A percentile compares a stretch with the other conserved stretches of the same genome.
Conservation (phyloP, 163 green algal genomes). For the Scenedesmus sp. region DNA sequence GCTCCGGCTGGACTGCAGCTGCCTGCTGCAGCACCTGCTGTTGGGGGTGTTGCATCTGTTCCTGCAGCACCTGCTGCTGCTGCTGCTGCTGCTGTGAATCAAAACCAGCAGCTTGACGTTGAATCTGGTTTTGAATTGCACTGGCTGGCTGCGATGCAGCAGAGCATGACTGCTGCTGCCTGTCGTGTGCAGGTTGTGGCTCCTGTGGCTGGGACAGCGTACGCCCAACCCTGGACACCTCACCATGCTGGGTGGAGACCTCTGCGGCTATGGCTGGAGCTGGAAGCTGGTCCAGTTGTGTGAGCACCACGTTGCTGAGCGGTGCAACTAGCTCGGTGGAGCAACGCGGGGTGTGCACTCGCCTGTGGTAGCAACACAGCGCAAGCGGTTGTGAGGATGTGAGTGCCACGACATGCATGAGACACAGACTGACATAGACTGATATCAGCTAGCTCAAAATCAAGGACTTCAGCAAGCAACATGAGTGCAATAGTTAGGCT, state of each 20-base stretch:
- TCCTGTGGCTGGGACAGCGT: not conserved
- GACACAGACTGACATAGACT: not conserved
- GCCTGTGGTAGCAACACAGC: not conserved
- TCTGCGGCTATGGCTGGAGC: not conserved
- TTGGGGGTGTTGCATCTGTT: not conserved
- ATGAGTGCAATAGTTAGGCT: not conserved
- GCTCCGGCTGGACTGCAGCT: not conserved
- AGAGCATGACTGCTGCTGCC: not conserved
- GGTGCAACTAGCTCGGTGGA: conserved; percentile 1
- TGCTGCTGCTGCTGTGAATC: not conserved
- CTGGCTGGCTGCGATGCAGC: not conserved
- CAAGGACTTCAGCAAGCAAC: not conserved
- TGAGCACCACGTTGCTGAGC: conserved; percentile 6
- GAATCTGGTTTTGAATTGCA: not conserved
- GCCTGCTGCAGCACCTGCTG: not conserved
- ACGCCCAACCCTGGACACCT: conserved; percentile 16
- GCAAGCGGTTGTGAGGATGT: not conserved
- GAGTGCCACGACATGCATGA: not conserved
- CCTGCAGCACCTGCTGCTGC: conserved; percentile 19
- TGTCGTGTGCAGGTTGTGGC: not conserved
- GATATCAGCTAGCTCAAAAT: not conserved
- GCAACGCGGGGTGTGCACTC: not conserved
- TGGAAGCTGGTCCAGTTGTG: conserved; percentile 11
- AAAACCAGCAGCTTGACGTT: not conserved
- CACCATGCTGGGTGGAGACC: not conserved